phyloP scores from a whole-genome alignment of 805 yeast species.

The Schizosaccharomyces japonicus region DNA sequence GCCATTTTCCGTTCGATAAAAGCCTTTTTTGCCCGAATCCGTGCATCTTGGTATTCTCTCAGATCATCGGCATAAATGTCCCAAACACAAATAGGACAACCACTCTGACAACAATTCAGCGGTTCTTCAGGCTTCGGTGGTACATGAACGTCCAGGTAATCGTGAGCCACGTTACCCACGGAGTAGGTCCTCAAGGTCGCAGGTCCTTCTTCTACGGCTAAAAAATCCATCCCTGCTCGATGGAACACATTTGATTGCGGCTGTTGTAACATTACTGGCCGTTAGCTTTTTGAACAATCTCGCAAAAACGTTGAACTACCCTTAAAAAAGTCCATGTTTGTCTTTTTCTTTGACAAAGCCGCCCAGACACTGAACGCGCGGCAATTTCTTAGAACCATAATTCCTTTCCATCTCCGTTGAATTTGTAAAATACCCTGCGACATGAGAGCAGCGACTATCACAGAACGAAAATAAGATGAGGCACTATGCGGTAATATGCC shows the following conservation, averaged over 20 bases:
- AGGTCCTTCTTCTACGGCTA: neutral
- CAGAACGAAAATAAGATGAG: too few relatives aligned
- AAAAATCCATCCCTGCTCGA: neutral
- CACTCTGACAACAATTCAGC: slow-evolving; percentile 88
- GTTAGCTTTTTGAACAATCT: too few relatives aligned
- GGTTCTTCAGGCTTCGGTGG: slow-evolving; percentile 73
- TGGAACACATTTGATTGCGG: neutral
- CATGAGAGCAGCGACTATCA: too few relatives aligned
- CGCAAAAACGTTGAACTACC: too few relatives aligned
- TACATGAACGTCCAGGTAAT: slow-evolving; percentile 32
- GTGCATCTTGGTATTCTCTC: slow-evolving; percentile 43
- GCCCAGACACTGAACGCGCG: too few relatives aligned
- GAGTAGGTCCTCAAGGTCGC: neutral
- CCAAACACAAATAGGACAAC: slow-evolving; percentile 91
- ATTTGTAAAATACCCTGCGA: too few relatives aligned
- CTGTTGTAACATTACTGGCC: neutral
- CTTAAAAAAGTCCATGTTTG: too few relatives aligned
- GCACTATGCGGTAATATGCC: too few relatives aligned
- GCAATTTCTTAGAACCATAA: too few relatives aligned
- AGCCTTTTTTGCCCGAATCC: slow-evolving; percentile 15
- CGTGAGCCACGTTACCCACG: neutral
- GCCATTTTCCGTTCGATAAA: neutral
- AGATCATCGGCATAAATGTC: slow-evolving; percentile 68
- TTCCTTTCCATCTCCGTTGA: too few relatives aligned
- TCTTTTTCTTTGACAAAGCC: too few relatives aligned